Conservation (phyloP, 139 green algal species). For the Auxenochlorella pyrenoidosa region DNA sequence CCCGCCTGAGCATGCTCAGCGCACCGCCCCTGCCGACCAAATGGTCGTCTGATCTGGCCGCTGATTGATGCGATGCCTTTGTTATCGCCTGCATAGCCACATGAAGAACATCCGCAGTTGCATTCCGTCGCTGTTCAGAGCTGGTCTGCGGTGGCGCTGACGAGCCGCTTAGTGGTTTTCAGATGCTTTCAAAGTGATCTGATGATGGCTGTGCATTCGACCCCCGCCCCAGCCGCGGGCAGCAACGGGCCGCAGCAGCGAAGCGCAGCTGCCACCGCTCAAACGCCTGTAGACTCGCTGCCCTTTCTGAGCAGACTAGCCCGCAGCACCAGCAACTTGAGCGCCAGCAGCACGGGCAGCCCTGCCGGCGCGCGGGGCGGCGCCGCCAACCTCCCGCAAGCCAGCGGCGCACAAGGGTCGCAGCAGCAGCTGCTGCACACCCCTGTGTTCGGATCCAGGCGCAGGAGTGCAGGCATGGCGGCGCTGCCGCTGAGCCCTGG, state of each 20-base stretch:
- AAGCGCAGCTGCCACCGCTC: background rate
- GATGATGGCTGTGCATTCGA: background rate
- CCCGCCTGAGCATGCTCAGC: too few relatives aligned
- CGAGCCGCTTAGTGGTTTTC: too few relatives aligned
- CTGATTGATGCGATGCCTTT: too few relatives aligned
- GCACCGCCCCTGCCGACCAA: too few relatives aligned
- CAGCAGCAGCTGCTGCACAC: slow-evolving; percentile 5
- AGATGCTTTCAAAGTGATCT: too few relatives aligned
- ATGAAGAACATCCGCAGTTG: too few relatives aligned
- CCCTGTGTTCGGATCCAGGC: background rate
- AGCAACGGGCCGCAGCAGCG: background rate
- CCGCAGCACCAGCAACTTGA: background rate
- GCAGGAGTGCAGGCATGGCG: background rate
- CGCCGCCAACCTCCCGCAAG: slow-evolving; percentile 1
- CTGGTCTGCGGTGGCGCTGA: too few relatives aligned
- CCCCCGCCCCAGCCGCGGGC: background rate
- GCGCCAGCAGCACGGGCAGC: background rate
- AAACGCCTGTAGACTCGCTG: background rate
- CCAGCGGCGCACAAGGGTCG: background rate
- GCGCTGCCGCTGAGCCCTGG: background rate
- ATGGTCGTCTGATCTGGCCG: too few relatives aligned
- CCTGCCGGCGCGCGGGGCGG: background rate
- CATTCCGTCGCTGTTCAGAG: too few relatives aligned
- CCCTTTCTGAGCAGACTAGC: background rate
- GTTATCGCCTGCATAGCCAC: too few relatives aligned